A percentile compares a stretch with the other conserved stretches of the same genome.
Conservation (phyloP, 169 alveolate genomes). For the Eimeria maxima region DNA sequence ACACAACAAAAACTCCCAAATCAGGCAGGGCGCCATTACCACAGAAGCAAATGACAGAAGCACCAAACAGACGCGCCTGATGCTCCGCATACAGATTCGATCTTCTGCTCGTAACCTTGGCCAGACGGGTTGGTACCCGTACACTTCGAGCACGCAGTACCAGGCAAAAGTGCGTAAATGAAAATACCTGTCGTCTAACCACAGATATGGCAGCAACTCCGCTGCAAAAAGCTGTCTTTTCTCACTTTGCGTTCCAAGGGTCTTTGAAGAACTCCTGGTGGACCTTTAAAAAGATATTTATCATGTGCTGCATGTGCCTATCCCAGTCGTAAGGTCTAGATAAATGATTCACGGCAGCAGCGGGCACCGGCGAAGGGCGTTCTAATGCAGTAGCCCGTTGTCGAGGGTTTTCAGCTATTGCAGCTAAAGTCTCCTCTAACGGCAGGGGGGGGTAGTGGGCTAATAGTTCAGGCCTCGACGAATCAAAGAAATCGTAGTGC, state of each 20-base stretch:
- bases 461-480: conserved; percentile 82
- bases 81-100: not conserved
- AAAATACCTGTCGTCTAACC: not conserved
- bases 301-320: conserved; percentile 93
- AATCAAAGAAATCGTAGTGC: conserved; percentile 94
- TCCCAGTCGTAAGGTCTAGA: conserved; percentile 89
- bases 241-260: conserved; percentile 90
- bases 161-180: not conserved
- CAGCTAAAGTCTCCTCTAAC: conserved; percentile 37
- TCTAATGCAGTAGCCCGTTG: conserved; percentile 49
- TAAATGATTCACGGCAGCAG: conserved; percentile 10
- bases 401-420: conserved; percentile 35
- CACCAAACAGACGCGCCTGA: not conserved
- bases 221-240: not conserved
- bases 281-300: conserved; percentile 91
- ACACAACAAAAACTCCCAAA: not conserved
- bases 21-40: not conserved
- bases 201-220: not conserved
- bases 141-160: not conserved
- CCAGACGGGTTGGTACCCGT: not conserved
- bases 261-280: conserved; percentile 92
- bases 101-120: no score
- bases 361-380: conserved; percentile 60
- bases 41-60: not conserved
- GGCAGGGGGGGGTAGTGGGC: conserved; percentile 86